These are phyloP conservation scores for Aspergillus incahuasiensis DNA, from an alignment of 495 filamentous ascomycete genomes.

Conservation along the genomic window DNA sequence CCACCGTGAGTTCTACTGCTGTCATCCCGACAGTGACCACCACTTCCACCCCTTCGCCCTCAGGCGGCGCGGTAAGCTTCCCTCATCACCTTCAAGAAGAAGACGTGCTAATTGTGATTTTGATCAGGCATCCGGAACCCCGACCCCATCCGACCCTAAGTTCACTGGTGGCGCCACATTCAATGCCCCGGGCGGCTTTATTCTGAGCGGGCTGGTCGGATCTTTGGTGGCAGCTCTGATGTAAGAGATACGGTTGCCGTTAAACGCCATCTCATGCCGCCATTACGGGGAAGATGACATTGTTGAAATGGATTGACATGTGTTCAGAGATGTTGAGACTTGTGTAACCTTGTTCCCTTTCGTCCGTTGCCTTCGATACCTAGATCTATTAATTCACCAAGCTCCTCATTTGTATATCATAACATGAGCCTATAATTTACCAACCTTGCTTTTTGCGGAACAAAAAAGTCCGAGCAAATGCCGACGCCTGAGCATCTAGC, in stretches of 20 bases:
- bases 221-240: neutral
- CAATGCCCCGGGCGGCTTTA: neutral
- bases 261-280: neutral
- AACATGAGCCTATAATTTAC: too few species aligned
- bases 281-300: neutral
- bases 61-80: slow-evolving; percentile 3
- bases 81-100: neutral
- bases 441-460: too few species aligned
- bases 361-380: neutral
- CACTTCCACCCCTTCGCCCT: neutral
- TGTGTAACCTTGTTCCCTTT: neutral
- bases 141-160: neutral
- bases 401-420: too few species aligned
- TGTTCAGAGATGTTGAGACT: neutral
- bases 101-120: neutral
- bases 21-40: slow-evolving; percentile 1
- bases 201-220: slow-evolving; percentile 1
- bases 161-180: slow-evolving; percentile 1
- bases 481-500: too few species aligned
- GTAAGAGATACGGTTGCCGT: neutral
- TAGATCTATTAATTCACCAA: neutral
- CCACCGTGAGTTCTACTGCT: slow-evolving; percentile 3
- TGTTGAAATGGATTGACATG: neutral
- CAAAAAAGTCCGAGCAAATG: too few species aligned
- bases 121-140: neutral